Conservation (phyloP, 805 yeast genomes). For the Wickerhamomyces bisporus region DNA sequence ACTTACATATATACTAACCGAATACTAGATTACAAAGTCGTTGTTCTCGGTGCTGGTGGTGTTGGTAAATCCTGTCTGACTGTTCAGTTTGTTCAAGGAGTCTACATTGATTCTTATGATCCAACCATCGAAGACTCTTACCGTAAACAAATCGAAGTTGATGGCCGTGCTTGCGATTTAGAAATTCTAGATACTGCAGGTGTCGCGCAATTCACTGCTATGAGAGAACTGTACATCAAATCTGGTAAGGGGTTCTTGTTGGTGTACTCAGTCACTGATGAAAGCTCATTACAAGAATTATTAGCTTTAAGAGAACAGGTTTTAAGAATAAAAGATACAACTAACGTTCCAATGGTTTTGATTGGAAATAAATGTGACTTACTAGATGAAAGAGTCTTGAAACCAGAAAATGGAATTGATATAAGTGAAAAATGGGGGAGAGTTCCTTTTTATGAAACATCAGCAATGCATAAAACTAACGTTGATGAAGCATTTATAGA, state of each 20-base stretch:
- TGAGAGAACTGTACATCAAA: conserved; percentile 85
- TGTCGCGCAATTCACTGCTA: conserved; percentile 90
- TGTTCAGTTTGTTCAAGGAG: conserved; percentile 87
- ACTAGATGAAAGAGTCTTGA: conserved; percentile 64
- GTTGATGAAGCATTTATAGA: conserved; percentile 89
- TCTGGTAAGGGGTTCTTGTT: conserved; percentile 87
- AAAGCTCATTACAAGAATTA: conserved; percentile 71
- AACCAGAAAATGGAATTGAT: conserved; percentile 76
- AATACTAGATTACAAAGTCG: conserved; percentile 73
- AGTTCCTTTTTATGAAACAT: conserved; percentile 88
- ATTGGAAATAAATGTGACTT: conserved; percentile 91
- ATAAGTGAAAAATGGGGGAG: conserved; percentile 81
- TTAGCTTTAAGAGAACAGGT: conserved; percentile 80
- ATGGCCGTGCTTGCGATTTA: conserved; percentile 79
- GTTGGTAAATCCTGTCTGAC: conserved; percentile 94
- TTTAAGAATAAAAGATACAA: conserved; percentile 70
- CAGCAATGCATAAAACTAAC: conserved; percentile 86
- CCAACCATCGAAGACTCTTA: conserved; percentile 98
- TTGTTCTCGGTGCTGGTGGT: conserved; percentile 94
- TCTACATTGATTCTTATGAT: conserved; percentile 86
- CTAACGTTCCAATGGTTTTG: conserved; percentile 79
- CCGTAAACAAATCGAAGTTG: conserved; percentile 81
- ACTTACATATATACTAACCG: conserved; percentile 1
- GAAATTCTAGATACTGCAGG: conserved; percentile 94
- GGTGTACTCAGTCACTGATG: conserved; percentile 79